phyloP scores from a whole-genome alignment of 2,329 filamentous ascomycete species.

The Bipolaris zeicola region DNA sequence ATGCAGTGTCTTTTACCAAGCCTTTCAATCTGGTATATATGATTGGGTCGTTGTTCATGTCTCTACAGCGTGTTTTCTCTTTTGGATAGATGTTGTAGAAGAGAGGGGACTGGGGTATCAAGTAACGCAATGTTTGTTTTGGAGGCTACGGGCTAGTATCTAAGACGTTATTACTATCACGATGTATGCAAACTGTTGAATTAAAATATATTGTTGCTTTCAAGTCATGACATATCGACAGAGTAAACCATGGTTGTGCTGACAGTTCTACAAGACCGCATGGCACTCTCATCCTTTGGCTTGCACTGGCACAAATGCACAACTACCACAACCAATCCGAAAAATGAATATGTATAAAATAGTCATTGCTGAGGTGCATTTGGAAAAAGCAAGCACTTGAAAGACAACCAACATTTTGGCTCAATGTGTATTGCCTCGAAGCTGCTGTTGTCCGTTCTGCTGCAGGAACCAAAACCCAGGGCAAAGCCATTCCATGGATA shows the following conservation, averaged over 20 bases:
- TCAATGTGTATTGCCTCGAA: background rate
- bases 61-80: background rate
- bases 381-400: background rate
- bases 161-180: too few relatives aligned
- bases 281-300: background rate
- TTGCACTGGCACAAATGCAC: too few relatives aligned
- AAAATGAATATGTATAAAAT: too few relatives aligned
- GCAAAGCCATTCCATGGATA: background rate
- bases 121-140: background rate
- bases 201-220: background rate
- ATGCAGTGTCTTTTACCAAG: conserved; percentile 1
- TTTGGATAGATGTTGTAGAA: background rate
- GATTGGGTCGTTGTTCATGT: background rate
- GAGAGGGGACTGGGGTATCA: background rate
- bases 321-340: too few relatives aligned
- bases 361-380: too few relatives aligned
- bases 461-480: background rate
- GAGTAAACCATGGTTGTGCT: too few relatives aligned
- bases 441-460: background rate
- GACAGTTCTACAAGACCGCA: background rate
- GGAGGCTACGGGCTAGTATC: background rate
- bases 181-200: background rate
- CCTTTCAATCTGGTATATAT: background rate
- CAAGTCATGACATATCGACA: too few relatives aligned
- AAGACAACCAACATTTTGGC: background rate